Evolutionary conservation across 148 eudicot genomes (phyloP), one percentile per base, ranked within the genome.

Genomic region (Vaccinium corymbosum): DNA sequence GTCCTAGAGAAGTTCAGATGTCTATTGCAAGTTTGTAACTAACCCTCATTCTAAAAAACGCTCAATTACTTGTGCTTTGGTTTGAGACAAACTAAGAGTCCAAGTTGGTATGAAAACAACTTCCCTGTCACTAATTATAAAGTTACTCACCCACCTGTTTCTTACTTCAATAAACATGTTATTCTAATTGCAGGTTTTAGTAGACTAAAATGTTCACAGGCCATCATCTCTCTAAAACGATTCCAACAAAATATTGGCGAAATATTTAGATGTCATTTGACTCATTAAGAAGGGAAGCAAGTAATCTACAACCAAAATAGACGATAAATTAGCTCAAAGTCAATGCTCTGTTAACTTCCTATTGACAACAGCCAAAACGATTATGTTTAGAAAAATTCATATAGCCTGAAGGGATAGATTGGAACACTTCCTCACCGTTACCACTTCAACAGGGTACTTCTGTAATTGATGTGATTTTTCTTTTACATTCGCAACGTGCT

Each of bases 381-480:
- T 57, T 19, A 12, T 20, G 12, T 35, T 50, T 42, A 17, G 51
- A 10, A 80, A 80, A 29, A 38, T 6, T 53, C 78, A 76, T 8
- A 76, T 79, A 80, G 76, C 76, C 73, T 25, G 77, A 55, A 15
- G 81, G 56, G 25, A 82, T 42, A 76, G 55, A 71, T 53, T 35
- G 80, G 74, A 80, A 10, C 12, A 64, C 87, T 80, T 83, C 25
- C 95, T 91, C 80, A 96, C 99, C 86, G 90, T 92, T 46, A 97
- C 87, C 87, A 92, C 89, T 78, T 96, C 98, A 57, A 94, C 89
- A 79, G 99, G 98, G 86, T 88, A 89, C 84, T 89, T 91, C 52
- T 80, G 91, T 50, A 42, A 84, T 74, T 71, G 84, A 70, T 70
- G 80, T 59, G 90, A 85, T 85, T 87, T 89, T 49, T 72, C 83